Percentiles rank a stretch among this genome's conserved stretches.
These are phyloP conservation scores for Sporothrix dimorphospora DNA, from an alignment of 2,329 filamentous ascomycete genomes.

Conservation along the genomic window DNA sequence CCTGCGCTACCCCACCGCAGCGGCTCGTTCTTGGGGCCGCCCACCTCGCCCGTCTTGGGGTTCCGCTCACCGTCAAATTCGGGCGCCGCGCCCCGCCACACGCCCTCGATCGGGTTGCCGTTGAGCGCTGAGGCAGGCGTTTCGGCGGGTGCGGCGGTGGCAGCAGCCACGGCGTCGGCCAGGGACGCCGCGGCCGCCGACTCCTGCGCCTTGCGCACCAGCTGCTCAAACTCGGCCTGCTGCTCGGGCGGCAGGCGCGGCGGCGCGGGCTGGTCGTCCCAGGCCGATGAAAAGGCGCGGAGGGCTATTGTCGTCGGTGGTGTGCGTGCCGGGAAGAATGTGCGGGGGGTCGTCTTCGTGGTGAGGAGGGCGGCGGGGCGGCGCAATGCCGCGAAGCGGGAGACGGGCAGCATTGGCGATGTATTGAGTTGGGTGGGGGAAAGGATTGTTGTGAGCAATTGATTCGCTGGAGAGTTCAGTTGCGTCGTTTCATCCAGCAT, in stretches of 20 bases:
- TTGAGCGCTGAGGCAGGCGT: constrained; percentile 27
- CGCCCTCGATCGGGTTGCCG: constrained; percentile 51
- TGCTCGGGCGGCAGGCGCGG: constrained; percentile 85
- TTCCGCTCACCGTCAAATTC: constrained; percentile 94
- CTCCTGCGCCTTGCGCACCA: constrained; percentile 67
- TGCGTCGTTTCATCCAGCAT: too few relatives aligned
- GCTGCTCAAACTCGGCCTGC: constrained; percentile 86
- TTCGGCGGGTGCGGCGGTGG: not conserved
- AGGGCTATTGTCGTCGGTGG: not conserved
- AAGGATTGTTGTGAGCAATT: not conserved
- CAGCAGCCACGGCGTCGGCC: constrained; percentile 28
- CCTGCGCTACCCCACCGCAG: constrained; percentile 78
- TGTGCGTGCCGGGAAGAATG: not conserved
- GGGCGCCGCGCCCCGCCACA: constrained; percentile 76
- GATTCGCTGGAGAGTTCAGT: too few relatives aligned
- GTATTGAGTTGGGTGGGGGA: not conserved
- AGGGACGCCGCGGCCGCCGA: constrained; percentile 37
- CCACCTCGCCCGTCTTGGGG: constrained; percentile 91
- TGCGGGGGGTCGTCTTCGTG: not conserved
- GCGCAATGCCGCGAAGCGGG: constrained; percentile 1
- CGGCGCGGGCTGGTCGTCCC: constrained; percentile 66
- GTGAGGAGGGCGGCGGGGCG: not conserved
- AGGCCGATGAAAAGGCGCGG: constrained; percentile 37
- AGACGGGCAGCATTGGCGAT: not conserved
- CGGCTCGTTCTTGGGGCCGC: constrained; percentile 96